Conservation (phyloP, 2,329 filamentous ascomycete species). For the Arachnomyces sp. region DNA sequence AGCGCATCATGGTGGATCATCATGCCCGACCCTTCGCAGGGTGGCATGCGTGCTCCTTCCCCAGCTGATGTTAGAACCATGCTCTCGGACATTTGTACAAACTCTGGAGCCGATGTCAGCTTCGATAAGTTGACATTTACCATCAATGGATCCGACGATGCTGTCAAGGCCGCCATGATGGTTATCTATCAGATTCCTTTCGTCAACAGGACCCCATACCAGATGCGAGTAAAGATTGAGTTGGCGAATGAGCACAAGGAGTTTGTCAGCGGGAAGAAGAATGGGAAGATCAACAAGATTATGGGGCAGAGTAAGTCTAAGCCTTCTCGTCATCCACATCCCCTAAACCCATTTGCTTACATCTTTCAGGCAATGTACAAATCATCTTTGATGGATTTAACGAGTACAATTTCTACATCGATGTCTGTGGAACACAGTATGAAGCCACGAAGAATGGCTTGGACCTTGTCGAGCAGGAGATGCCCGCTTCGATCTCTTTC, state of each 20-base stretch:
- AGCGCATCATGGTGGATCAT: constrained; percentile 94
- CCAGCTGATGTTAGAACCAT: constrained; percentile 73
- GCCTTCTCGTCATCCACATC: neutral
- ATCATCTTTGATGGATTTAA: constrained; percentile 99
- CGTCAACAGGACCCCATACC: constrained; percentile 76
- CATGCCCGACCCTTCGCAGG: constrained; percentile 59
- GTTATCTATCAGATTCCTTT: constrained; percentile 90
- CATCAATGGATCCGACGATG: constrained; percentile 91
- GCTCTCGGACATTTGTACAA: constrained; percentile 91
- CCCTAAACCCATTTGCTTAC: constrained; percentile 8
- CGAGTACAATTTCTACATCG: constrained; percentile 99
- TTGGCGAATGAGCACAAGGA: constrained; percentile 99
- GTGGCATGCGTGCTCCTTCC: constrained; percentile 52
- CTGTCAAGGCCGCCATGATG: constrained; percentile 88
- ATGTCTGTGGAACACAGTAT: constrained; percentile 86
- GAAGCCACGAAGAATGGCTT: constrained; percentile 91
- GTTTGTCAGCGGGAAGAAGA: constrained; percentile 99
- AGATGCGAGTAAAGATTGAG: constrained; percentile 96
- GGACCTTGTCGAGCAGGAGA: constrained; percentile 92
- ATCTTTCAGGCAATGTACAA: constrained; percentile 69
- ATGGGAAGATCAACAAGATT: constrained; percentile 99
- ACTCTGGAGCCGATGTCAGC: constrained; percentile 87
- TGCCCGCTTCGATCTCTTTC: constrained; percentile 98
- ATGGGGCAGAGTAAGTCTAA: constrained; percentile 81
- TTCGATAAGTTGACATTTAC: constrained; percentile 93